Evolutionary conservation across 2,329 filamentous ascomycete species (phyloP).

Genomic region (Penicillium sp.): DNA sequence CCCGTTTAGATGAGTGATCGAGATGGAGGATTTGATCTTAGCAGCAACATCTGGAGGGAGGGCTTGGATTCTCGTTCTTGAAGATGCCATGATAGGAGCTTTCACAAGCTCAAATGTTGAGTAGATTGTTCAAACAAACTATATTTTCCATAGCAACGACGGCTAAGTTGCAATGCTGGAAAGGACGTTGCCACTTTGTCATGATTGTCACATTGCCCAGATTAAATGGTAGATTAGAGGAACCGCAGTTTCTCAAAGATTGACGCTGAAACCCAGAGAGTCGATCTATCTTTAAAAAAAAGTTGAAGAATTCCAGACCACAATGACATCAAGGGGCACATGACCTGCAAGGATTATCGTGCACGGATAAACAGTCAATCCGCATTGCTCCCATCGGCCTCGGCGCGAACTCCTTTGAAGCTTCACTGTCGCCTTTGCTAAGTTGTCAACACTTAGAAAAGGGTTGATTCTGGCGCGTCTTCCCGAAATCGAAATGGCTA

Average conservation of each 20-base stretch:
- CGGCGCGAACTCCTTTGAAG: constrained; percentile 10
- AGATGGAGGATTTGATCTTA: constrained; percentile 82
- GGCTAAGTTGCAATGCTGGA: not conserved
- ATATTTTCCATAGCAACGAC: constrained; percentile 9
- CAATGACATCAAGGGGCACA: constrained; percentile 21
- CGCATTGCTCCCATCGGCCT: constrained; percentile 14
- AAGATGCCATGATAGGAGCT: constrained; percentile 24
- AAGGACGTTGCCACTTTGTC: constrained; percentile 5
- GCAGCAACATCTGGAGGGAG: constrained; percentile 70
- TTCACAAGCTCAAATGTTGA: not conserved
- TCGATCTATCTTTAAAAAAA: not conserved
- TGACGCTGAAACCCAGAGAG: not conserved
- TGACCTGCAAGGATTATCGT: constrained; percentile 11
- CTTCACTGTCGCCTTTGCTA: constrained; percentile 1
- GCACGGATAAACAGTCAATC: constrained; percentile 24
- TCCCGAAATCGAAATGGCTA: constrained; percentile 28
- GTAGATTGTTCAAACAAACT: constrained; percentile 5
- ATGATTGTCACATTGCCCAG: constrained; percentile 4
- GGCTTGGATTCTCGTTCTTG: constrained; percentile 55
- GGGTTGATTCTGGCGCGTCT: not conserved
- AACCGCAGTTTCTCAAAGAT: not conserved
- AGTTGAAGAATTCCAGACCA: not conserved
- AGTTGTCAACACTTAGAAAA: constrained; percentile 2
- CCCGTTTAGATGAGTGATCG: constrained; percentile 70
- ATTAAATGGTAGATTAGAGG: not conserved